These are phyloP conservation scores for Raddia distichophylla DNA, from an alignment of 176 grass and related monocot genomes.

Conservation along the genomic window DNA sequence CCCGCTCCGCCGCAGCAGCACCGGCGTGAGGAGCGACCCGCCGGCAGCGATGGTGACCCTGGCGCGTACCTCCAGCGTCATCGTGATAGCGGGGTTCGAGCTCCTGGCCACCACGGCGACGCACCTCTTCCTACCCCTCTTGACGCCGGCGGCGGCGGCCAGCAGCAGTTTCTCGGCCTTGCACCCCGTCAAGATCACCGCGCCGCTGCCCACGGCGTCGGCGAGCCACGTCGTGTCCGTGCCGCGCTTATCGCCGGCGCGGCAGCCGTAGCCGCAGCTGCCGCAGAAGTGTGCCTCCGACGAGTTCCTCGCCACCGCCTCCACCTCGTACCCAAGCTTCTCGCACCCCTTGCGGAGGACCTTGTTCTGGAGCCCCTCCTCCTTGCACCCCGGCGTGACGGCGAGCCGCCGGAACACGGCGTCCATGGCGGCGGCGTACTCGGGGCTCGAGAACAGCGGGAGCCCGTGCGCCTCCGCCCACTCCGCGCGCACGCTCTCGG, in stretches of 20 bases:
- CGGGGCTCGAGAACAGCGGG: constrained; percentile 54
- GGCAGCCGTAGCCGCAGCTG: constrained; percentile 73
- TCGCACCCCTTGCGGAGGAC: constrained; percentile 80
- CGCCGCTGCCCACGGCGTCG: constrained; percentile 69
- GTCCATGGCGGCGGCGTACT: constrained; percentile 78
- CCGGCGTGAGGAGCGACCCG: constrained; percentile 77
- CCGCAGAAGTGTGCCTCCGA: constrained; percentile 80
- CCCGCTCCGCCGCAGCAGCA: constrained; percentile 67
- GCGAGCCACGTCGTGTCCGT: constrained; percentile 88
- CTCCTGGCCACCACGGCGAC: constrained; percentile 63
- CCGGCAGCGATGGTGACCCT: constrained; percentile 65
- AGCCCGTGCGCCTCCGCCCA: constrained; percentile 60
- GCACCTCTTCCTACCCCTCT: constrained; percentile 52
- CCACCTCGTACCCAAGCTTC: constrained; percentile 63
- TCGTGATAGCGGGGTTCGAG: constrained; percentile 46
- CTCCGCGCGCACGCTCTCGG: constrained; percentile 53
- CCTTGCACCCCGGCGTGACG: constrained; percentile 51
- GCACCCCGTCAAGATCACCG: constrained; percentile 74
- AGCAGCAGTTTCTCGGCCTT: constrained; percentile 81
- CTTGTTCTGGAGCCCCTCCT: constrained; percentile 89
- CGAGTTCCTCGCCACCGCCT: constrained; percentile 65
- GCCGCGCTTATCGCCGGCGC: constrained; percentile 76
- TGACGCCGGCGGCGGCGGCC: background rate
- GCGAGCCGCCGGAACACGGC: constrained; percentile 67
- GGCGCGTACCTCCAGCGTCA: constrained; percentile 63